Evolutionary conservation across 129 eudicot genomes (phyloP), one percentile per base, ranked within the genome.

Genomic region (Arctium lappa): DNA sequence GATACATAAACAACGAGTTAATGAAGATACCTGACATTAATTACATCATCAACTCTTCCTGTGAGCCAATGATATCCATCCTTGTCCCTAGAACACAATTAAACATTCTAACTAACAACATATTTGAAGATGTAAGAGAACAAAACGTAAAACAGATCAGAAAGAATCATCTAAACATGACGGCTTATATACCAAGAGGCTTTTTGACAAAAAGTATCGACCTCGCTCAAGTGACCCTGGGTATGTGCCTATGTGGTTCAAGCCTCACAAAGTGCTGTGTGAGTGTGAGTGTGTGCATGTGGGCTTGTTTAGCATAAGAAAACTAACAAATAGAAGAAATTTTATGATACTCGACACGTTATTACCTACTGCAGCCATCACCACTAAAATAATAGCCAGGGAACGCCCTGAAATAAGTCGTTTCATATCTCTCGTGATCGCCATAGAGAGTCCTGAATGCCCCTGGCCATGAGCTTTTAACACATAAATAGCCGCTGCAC

Each of bases 301-400:
- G 65, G 65, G 65, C 65, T 13, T 53, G 65, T 13, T 53, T 16
- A 1, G 29, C 68, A 15, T 60, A 60, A 5, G 29, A n/a, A 13
- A 16, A 62, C 69, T 66, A 8, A 7, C 71, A 27, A 9, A 79
- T 40, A 44, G 31, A 69, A 15, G 34, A 66, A 44, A 82, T 30
- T 34, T 75, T 16, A 77, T 38, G 36, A 74, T 62, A 74, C 37
- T 27, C 53, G 42, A 77, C 73, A 44, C 68, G 18, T 11, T 40
- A 60, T 33, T 90, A 96, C 99, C 99, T 91, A 76, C 93, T 86
- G 90, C 99, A 96, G 70, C 99, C 99, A 89, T 96, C 99, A 34
- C 99, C 99, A 66, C 92, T 93, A 85, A 96, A 96, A 84, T 96
- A 96, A 81, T 96, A 96, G 29, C 99, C 99, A 44, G 98, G 97